A percentile compares a stretch with the other conserved stretches of the same genome.
Conservation (phyloP, 257 asterid species). For the Marsdenia floribunda region DNA sequence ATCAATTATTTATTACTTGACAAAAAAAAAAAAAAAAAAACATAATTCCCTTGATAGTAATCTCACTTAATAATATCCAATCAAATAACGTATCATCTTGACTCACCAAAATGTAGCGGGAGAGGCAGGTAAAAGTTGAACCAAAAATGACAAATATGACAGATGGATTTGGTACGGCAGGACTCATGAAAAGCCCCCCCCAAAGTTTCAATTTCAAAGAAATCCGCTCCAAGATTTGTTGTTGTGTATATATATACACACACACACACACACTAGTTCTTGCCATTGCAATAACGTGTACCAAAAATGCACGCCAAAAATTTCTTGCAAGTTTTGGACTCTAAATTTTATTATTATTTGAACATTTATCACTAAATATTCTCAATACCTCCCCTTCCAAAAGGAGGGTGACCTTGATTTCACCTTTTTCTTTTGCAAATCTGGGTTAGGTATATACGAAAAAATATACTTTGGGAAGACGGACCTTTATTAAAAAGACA, state of each 20-base stretch:
- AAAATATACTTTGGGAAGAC: slow-evolving; percentile 16
- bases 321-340: slow-evolving; percentile 7
- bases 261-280: too few species aligned
- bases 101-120: not conserved
- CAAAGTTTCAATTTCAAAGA: not conserved
- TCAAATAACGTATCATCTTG: not conserved
- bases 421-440: slow-evolving; percentile 20
- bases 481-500: slow-evolving; percentile 10
- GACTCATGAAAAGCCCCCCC: not conserved
- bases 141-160: not conserved
- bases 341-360: not conserved
- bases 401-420: slow-evolving; percentile 13
- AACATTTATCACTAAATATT: too few species aligned
- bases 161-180: not conserved
- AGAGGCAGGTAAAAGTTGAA: not conserved
- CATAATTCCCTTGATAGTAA: too few species aligned
- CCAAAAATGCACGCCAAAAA: slow-evolving; percentile 35
- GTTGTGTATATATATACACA: not conserved
- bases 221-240: not conserved
- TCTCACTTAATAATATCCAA: too few species aligned
- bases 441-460: slow-evolving; percentile 36
- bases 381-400: not conserved
- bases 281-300: slow-evolving; percentile 18
- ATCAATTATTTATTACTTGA: too few species aligned
- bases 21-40: too few species aligned